Evolutionary conservation across 306 rosid species (phyloP).

Genomic region (Argentina anserina): DNA sequence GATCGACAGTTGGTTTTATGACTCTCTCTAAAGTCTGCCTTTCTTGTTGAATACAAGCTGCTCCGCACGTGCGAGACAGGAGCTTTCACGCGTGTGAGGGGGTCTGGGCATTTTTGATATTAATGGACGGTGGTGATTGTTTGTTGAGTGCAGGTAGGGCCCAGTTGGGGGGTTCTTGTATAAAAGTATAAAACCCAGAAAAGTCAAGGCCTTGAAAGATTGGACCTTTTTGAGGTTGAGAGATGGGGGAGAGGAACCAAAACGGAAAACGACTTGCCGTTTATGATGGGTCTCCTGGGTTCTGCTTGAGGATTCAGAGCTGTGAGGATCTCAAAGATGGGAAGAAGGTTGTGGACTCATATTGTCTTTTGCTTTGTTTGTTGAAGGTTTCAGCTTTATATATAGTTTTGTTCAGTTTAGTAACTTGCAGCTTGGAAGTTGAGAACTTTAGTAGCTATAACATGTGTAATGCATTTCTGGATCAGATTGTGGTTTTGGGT

Average conservation of each 20-base stretch:
- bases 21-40: neutral
- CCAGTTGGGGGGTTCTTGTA: too few relatives aligned
- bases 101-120: neutral
- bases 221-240: neutral
- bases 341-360: neutral
- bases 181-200: neutral
- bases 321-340: slow-evolving; percentile 7
- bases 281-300: neutral
- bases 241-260: neutral
- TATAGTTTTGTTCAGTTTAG: neutral
- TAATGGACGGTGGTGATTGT: neutral
- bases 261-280: neutral
- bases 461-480: neutral
- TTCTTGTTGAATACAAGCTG: neutral
- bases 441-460: neutral
- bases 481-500: neutral
- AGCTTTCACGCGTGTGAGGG: neutral
- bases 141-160: neutral
- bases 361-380: too few relatives aligned
- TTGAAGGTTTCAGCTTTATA: neutral
- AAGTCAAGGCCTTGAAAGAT: neutral
- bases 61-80: neutral
- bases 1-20: slow-evolving; percentile 8
- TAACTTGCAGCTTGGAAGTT: neutral
- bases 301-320: neutral